Base-by-base conservation (phyloP, 129 eudicot species). In the Helichrysum umbraculigerum region DNA sequence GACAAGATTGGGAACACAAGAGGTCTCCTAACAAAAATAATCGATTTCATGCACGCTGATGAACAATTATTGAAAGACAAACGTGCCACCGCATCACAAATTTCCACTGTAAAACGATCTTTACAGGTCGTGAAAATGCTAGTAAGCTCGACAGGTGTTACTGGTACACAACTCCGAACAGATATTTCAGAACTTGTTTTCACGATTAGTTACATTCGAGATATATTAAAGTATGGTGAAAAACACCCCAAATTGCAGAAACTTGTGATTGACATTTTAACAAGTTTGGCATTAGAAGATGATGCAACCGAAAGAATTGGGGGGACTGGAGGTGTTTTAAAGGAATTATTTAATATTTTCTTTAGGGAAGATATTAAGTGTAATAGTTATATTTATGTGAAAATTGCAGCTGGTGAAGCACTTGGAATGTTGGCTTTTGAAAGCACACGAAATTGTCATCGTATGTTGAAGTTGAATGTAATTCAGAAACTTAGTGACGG, bases 241-340 rank as follows among this genome's bases (percentile, higher is more conserved):
- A 89, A 78, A 20, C 87, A 91, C 56, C 93, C 90, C 0, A 76
- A 44, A 12, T 29, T 94, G 47, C 99, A 91, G n/a, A 83, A 84
- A 17, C 72, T 94, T 34, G 99, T 85, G n/a, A 91, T 94, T 10
- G 96, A 94, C 71, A 89, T 91, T 0, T 68, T 94, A 73, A 88
- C 88, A 16, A 88, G 91, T 76, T 32, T 94, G 75, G 99, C 93
- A 7, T 59, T 94, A 28, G 99, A 94, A 32, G 90, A 86, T 11
- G 96, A 94, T 32, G 97, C 97, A 21, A 91, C 92, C 0, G 97
- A 91, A 82, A 84, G 90, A 79, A 91, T 94, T 37, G 97, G 96
- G 19, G 86, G 84, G 2, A 94, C 99, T 0, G 99, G 97, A 3
- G 97, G 96, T 5, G 79, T 94, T n/a, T 19, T 94, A 21, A 94